A percentile compares a stretch with the other conserved stretches of the same genome.
phyloP scores from a whole-genome alignment of 148 eudicot genomes.

The Rhododendron williamsianum region DNA sequence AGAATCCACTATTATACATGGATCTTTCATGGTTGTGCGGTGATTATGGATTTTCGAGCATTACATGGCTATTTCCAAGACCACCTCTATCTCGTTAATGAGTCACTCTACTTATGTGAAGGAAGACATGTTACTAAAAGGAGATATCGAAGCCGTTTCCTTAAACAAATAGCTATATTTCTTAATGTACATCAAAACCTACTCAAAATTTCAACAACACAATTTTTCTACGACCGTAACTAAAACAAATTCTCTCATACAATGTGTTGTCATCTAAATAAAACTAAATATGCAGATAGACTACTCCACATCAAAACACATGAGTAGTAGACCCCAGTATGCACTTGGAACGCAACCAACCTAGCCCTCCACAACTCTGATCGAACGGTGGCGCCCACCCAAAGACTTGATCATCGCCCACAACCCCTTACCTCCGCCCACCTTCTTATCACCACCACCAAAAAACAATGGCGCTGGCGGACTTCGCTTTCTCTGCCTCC shows the following conservation, averaged over 20 bases:
- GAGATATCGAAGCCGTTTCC: neutral
- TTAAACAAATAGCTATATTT: neutral
- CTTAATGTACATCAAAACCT: neutral
- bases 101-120: neutral
- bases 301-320: neutral
- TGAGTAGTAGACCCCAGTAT: too few species aligned
- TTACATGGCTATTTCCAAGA: neutral
- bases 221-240: neutral
- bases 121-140: neutral
- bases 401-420: neutral
- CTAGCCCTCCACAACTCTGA: neutral
- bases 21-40: neutral
- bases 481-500: neutral
- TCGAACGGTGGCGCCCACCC: slow-evolving; percentile 1
- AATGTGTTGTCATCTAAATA: neutral
- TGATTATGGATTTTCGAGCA: neutral
- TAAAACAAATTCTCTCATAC: neutral
- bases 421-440: slow-evolving; percentile 10
- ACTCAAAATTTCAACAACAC: neutral
- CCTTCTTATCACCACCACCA: neutral
- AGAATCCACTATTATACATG: neutral
- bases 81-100: neutral
- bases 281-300: neutral
- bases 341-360: neutral
- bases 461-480: neutral